A percentile compares a stretch with the other conserved stretches of the same genome.
Conservation (phyloP, 2,329 filamentous ascomycete genomes). For the Sphaerulina populicola region DNA sequence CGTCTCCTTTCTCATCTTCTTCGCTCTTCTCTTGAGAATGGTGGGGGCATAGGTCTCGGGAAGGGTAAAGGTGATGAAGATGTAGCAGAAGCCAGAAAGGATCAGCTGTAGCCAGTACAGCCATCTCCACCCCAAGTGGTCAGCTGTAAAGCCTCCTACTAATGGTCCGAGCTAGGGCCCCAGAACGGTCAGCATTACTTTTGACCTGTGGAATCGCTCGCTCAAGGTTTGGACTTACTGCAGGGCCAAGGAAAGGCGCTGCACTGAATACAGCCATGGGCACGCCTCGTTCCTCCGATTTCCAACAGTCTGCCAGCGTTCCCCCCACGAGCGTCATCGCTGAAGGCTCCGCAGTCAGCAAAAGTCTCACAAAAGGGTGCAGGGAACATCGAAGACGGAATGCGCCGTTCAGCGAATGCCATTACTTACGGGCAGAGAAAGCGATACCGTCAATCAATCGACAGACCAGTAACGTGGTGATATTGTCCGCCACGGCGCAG, state of each 20-base stretch:
- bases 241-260: conserved; percentile 26
- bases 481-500: conserved; percentile 48
- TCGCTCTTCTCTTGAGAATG: conserved; percentile 60
- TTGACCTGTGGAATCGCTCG: conserved; percentile 5
- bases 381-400: no score
- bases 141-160: conserved; percentile 65
- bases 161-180: conserved; percentile 39
- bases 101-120: conserved; percentile 84
- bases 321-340: conserved; percentile 40
- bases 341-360: no score
- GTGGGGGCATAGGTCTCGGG: conserved; percentile 82
- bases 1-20: conserved; percentile 61
- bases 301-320: conserved; percentile 27
- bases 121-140: conserved; percentile 42
- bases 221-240: neutral
- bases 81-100: conserved; percentile 58
- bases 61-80: conserved; percentile 77
- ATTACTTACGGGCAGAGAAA: conserved; percentile 36
- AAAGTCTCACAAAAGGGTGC: no score
- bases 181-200: neutral
- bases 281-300: conserved; percentile 28
- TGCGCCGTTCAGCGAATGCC: no score
- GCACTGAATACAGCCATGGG: conserved; percentile 29
- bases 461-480: conserved; percentile 48
- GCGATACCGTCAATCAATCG: conserved; percentile 50